Percentiles rank a stretch among this genome's conserved stretches.
Conservation (phyloP, 1,284 basidiomycete genomes). For the Tausonia pullulans region DNA sequence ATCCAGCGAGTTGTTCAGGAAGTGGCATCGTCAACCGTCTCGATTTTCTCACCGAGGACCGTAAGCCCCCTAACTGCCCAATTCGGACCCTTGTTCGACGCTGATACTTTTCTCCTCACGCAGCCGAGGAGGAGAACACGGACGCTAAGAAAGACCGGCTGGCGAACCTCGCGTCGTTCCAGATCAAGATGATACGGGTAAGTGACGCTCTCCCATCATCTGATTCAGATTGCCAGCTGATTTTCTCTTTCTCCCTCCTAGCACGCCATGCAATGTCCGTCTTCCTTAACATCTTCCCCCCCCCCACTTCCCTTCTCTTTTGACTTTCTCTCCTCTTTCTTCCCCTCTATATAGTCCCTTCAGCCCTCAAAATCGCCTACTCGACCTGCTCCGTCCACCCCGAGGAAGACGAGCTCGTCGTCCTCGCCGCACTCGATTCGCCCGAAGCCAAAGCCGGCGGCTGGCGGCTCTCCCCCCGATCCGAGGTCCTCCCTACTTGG, state of each 20-base stretch:
- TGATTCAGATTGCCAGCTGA: not conserved
- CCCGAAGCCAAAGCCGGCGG: constrained; percentile 48
- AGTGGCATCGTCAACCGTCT: constrained; percentile 84
- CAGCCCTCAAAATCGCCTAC: constrained; percentile 67
- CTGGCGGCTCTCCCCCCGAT: constrained; percentile 56
- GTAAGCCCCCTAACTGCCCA: constrained; percentile 20
- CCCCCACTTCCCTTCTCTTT: not conserved
- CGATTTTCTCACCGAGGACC: constrained; percentile 62
- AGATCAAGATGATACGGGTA: constrained; percentile 68
- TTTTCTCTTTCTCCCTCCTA: constrained; percentile 20
- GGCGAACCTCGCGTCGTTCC: constrained; percentile 71
- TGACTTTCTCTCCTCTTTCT: not conserved
- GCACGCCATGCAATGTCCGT: constrained; percentile 86
- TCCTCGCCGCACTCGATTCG: constrained; percentile 56
- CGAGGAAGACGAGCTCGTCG: constrained; percentile 79
- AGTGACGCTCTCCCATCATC: not conserved
- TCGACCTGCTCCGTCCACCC: constrained; percentile 91
- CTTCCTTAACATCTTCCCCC: not conserved
- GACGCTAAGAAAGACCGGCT: constrained; percentile 52
- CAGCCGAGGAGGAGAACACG: constrained; percentile 43
- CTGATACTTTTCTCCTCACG: not conserved
- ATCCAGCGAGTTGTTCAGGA: constrained; percentile 65
- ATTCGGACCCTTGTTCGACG: not conserved
- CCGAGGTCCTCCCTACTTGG: constrained; percentile 65
- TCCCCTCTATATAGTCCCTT: constrained; percentile 41